Conservation (phyloP, 345 rosid genomes). For the Microcos paniculata region DNA sequence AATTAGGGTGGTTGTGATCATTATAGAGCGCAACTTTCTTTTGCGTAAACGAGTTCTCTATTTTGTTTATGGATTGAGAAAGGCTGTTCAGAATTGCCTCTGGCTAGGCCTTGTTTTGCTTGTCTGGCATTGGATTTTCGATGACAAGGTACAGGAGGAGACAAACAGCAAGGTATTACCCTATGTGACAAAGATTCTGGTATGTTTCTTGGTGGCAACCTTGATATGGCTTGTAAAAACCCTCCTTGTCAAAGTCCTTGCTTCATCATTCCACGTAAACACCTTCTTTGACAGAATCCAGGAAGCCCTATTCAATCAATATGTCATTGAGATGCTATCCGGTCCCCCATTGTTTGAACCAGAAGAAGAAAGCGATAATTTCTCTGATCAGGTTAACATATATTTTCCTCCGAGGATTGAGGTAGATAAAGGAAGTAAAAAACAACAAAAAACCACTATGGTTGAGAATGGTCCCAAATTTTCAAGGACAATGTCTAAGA, state of each 20-base stretch:
- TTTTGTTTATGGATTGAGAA: slow-evolving; percentile 53
- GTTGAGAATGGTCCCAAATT: slow-evolving; percentile 18
- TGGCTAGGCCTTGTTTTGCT: slow-evolving; percentile 44
- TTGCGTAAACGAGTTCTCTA: slow-evolving; percentile 45
- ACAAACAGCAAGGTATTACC: slow-evolving; percentile 35
- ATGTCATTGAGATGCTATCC: slow-evolving; percentile 38
- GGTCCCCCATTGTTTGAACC: slow-evolving; percentile 31
- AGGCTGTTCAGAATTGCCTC: slow-evolving; percentile 39
- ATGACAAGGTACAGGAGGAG: slow-evolving; percentile 28
- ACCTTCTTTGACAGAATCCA: slow-evolving; percentile 55
- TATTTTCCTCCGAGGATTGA: slow-evolving; percentile 16
- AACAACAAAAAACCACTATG: neutral
- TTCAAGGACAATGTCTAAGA: slow-evolving; percentile 12
- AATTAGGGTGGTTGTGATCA: slow-evolving; percentile 36
- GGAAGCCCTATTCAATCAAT: slow-evolving; percentile 48
- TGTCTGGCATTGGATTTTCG: slow-evolving; percentile 35
- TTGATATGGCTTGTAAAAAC: slow-evolving; percentile 51
- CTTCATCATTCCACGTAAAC: slow-evolving; percentile 46
- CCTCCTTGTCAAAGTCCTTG: slow-evolving; percentile 47
- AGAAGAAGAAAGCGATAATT: neutral
- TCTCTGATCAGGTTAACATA: neutral
- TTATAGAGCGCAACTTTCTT: slow-evolving; percentile 38
- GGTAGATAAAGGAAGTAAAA: neutral
- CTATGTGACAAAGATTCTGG: slow-evolving; percentile 37
- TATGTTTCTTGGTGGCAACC: slow-evolving; percentile 40